phyloP scores from a whole-genome alignment of 2,329 filamentous ascomycete genomes.

The Camillea tinctor region DNA sequence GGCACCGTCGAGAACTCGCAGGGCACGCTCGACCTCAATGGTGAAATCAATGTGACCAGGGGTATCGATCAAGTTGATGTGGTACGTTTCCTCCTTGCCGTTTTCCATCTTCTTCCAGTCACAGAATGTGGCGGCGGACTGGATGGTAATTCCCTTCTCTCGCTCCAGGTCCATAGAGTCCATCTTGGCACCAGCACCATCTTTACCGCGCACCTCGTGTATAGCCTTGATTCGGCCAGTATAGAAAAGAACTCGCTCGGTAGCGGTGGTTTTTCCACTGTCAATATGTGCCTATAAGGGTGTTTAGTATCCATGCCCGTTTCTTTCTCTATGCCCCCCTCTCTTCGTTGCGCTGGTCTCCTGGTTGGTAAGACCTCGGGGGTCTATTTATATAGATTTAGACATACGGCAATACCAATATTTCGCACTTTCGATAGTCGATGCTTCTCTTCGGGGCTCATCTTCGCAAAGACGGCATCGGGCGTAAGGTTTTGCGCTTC shows the following conservation, averaged over 20 bases:
- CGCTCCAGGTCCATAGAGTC: constrained; percentile 99
- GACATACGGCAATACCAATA: constrained; percentile 89
- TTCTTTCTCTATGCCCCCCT: no score
- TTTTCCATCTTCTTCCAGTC: constrained; percentile 90
- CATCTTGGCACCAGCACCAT: constrained; percentile 97
- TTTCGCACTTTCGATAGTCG: constrained; percentile 83
- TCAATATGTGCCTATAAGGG: constrained; percentile 82
- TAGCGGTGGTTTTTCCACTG: constrained; percentile 95
- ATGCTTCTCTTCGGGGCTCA: constrained; percentile 74
- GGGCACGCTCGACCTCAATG: constrained; percentile 93
- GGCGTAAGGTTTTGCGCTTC: constrained; percentile 53
- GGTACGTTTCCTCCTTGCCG: constrained; percentile 85
- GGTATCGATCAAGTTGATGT: constrained; percentile 98
- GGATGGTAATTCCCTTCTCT: constrained; percentile 98
- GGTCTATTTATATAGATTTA: background rate
- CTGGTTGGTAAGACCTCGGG: background rate
- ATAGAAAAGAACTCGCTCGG: constrained; percentile 96
- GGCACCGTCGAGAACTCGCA: constrained; percentile 92
- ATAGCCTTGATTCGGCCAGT: constrained; percentile 96
- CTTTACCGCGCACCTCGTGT: constrained; percentile 93
- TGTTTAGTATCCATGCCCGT: constrained; percentile 10
- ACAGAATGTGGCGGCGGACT: constrained; percentile 96
- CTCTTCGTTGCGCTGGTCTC: background rate
- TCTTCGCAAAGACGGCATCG: constrained; percentile 70
- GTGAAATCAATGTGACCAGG: constrained; percentile 99